Evolutionary conservation across 2,329 filamentous ascomycete genomes (phyloP), one percentile per base, ranked within the genome.

Genomic region (Colletotrichum phormii): DNA sequence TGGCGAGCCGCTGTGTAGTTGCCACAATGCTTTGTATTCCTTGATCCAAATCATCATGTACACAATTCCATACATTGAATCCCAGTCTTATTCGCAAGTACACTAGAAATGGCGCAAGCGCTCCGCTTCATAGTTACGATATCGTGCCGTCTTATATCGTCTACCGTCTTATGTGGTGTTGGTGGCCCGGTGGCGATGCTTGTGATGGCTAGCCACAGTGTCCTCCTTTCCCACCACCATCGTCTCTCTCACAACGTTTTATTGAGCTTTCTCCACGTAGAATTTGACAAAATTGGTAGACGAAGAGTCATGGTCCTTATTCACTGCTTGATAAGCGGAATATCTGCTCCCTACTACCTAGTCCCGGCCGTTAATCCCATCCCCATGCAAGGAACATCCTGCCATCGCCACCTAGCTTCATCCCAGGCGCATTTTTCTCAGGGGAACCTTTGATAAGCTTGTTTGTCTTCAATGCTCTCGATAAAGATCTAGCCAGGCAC

Each of bases 321-420:
- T 58, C 18, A 46, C n/a, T 49, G 8, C 3, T 49, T 49, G 4
- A 42, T 18, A 49, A 18, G 42, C 42, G 18, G 42, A 49, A 49
- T 49, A 49, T 49, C 42, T 53, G 33, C 12, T 49, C 64, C 26
- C 51, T 62, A 51, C 51, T 26, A 42, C 67, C 51, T 33, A 33
- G 67, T 35, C 62, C 46, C 11, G 42, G 63, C 33, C 22, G 37
- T 51, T 42, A 9, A 37, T 60, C 65, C 31, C 33, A 13, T 13
- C 33, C 29, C 9, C 15, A 8, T 13, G 24, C 67, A 70, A 55
- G 62, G 54, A 54, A 51, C 12, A 49, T 57, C 68, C 57, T 71
- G 35, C 26, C 29, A 51, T 31, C 54, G 61, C 31, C 54, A 46
- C 42, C 26, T 24, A 66, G 67, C 61, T 33, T 29, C 18, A 31